Percentiles rank a stretch among this genome's conserved stretches.
These are phyloP conservation scores for Linnemannia elongata DNA, from an alignment of 192 early-diverging fungal genomes.

Conservation along the genomic window DNA sequence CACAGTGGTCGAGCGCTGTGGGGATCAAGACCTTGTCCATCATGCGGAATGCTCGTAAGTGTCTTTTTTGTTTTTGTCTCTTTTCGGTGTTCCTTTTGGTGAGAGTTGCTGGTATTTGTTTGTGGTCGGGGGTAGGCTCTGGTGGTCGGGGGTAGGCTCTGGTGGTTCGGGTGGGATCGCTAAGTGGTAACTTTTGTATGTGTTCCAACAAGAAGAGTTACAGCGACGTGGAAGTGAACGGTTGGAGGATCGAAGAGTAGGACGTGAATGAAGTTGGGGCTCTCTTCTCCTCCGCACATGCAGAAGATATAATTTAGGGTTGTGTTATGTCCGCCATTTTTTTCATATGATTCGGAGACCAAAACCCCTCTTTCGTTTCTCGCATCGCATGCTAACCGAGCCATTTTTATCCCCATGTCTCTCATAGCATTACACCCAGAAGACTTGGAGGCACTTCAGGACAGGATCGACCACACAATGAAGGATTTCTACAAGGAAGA, in stretches of 20 bases:
- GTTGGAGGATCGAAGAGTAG: background rate
- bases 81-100: background rate
- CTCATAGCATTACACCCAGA: constrained; percentile 24
- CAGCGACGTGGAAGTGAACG: background rate
- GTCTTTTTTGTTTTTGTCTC: background rate
- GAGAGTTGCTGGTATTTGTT: background rate
- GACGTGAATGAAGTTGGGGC: background rate
- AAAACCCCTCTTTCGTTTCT: background rate
- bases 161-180: background rate
- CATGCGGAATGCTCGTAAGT: constrained; percentile 48
- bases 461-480: constrained; percentile 22
- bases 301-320: background rate
- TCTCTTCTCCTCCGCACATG: background rate
- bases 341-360: constrained; percentile 7
- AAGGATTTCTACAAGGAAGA: constrained; percentile 45
- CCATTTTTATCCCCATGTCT: background rate
- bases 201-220: background rate
- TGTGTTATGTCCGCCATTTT: background rate
- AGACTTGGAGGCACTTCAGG: constrained; percentile 25
- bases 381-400: constrained; percentile 3
- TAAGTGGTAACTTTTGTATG: background rate
- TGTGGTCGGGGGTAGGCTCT: background rate
- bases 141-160: background rate
- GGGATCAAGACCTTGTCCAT: constrained; percentile 48
- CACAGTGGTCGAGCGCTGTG: constrained; percentile 29